A percentile compares a stretch with the other conserved stretches of the same genome.
Evolutionary conservation across 1,284 basidiomycete species (phyloP).

Genomic region (Marasmius oreades): DNA sequence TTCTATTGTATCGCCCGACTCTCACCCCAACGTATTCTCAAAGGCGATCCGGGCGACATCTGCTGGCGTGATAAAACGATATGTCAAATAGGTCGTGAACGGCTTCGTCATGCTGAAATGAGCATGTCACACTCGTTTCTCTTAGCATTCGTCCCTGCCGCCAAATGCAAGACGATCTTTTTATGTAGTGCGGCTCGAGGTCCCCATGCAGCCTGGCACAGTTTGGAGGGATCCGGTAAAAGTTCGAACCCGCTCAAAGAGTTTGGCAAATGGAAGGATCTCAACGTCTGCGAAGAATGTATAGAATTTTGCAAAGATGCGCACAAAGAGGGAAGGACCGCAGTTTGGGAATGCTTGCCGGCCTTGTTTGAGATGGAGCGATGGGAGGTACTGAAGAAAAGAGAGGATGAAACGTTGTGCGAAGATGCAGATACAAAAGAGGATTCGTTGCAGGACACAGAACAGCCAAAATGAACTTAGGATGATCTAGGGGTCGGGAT

Average conservation of each 20-base stretch:
- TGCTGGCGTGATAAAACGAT: slow-evolving; percentile 36
- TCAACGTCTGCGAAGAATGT: slow-evolving; percentile 37
- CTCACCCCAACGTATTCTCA: slow-evolving; percentile 32
- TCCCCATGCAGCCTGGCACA: slow-evolving; percentile 37
- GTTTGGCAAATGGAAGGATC: slow-evolving; percentile 32
- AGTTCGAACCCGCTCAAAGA: slow-evolving; percentile 33
- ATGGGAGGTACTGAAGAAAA: slow-evolving; percentile 5
- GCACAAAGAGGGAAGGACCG: slow-evolving; percentile 34
- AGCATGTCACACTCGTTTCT: slow-evolving; percentile 37
- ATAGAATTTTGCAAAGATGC: slow-evolving; percentile 28
- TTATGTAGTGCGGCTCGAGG: slow-evolving; percentile 30
- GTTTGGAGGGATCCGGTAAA: slow-evolving; percentile 27
- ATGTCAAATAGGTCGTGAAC: slow-evolving; percentile 35
- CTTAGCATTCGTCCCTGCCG: slow-evolving; percentile 30
- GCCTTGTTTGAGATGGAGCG: slow-evolving; percentile 29
- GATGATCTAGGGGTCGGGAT: too few species aligned
- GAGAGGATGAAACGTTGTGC: not conserved
- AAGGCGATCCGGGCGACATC: slow-evolving; percentile 29
- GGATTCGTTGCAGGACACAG: too few species aligned
- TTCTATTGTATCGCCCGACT: slow-evolving; percentile 40
- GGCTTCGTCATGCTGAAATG: slow-evolving; percentile 36
- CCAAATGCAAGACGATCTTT: slow-evolving; percentile 23
- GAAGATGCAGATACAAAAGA: too few species aligned
- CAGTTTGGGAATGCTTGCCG: slow-evolving; percentile 39
- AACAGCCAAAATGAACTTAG: too few species aligned